phyloP scores from a whole-genome alignment of 2,329 filamentous ascomycete genomes.

The Cryphonectria radicalis region DNA sequence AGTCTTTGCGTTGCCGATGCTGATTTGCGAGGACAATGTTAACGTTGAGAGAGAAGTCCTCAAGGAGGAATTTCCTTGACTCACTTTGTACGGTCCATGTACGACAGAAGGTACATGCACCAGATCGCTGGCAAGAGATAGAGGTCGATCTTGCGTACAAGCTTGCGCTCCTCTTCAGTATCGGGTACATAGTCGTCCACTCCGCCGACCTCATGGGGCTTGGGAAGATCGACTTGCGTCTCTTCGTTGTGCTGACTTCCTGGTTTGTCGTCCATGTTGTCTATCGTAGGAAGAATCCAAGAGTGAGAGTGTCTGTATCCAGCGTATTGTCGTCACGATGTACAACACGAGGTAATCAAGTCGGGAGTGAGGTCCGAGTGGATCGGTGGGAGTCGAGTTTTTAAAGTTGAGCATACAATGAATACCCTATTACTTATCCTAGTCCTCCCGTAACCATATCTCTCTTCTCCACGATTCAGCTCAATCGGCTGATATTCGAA shows the following conservation, averaged over 20 bases:
- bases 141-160: conserved; percentile 44
- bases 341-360: neutral
- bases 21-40: neutral
- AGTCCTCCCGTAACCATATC: neutral
- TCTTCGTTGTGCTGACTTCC: conserved; percentile 17
- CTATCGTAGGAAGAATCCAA: neutral
- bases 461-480: neutral
- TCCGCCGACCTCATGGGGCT: neutral
- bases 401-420: neutral
- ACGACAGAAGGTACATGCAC: conserved; percentile 47
- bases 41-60: neutral
- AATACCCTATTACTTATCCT: neutral
- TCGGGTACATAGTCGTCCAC: conserved; percentile 22
- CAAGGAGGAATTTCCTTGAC: conserved; percentile 18
- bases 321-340: neutral
- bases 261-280: conserved; percentile 18
- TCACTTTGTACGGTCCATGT: conserved; percentile 51
- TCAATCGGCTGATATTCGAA: neutral
- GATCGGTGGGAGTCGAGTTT: neutral
- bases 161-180: conserved; percentile 22
- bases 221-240: conserved; percentile 10
- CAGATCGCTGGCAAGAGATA: conserved; percentile 46
- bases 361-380: neutral
- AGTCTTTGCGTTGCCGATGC: conserved; percentile 46
- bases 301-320: neutral